These are phyloP conservation scores for Viola odorata DNA, from an alignment of 345 rosid species.

Conservation along the genomic window DNA sequence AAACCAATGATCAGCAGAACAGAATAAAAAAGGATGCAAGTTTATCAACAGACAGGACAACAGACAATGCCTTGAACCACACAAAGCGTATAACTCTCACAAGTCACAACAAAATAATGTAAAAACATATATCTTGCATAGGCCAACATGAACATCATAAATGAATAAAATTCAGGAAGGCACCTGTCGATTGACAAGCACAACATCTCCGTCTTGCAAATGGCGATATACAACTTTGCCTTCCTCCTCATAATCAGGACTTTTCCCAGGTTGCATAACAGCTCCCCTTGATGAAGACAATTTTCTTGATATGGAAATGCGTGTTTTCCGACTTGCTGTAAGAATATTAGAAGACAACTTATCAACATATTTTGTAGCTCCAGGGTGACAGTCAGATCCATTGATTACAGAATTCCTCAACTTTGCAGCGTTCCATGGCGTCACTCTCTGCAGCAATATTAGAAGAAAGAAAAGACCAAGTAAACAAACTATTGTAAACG, in stretches of 20 bases:
- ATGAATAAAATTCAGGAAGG: neutral
- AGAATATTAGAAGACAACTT: constrained; percentile 46
- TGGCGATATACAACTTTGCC: constrained; percentile 85
- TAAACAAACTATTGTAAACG: neutral
- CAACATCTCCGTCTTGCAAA: constrained; percentile 88
- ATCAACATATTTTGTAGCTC: constrained; percentile 89
- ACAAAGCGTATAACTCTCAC: too few relatives aligned
- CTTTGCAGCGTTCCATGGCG: constrained; percentile 70
- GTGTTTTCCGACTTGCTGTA: constrained; percentile 43
- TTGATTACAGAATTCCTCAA: constrained; percentile 76
- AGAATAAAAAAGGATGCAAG: too few relatives aligned
- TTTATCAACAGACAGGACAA: too few relatives aligned
- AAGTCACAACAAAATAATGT: too few relatives aligned
- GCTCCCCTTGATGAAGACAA: constrained; percentile 76
- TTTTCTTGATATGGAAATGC: constrained; percentile 67
- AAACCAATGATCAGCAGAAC: too few relatives aligned
- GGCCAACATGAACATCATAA: neutral
- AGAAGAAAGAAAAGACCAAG: neutral
- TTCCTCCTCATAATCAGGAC: constrained; percentile 55
- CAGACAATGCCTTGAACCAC: too few relatives aligned
- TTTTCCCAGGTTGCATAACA: constrained; percentile 50
- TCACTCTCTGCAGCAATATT: constrained; percentile 62
- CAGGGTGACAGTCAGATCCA: constrained; percentile 83
- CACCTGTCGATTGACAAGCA: constrained; percentile 96
- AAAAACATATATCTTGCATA: too few relatives aligned